Evolutionary conservation across 768 basidiomycete genomes (phyloP).

Genomic region (Cystobasidium onofrii): DNA sequence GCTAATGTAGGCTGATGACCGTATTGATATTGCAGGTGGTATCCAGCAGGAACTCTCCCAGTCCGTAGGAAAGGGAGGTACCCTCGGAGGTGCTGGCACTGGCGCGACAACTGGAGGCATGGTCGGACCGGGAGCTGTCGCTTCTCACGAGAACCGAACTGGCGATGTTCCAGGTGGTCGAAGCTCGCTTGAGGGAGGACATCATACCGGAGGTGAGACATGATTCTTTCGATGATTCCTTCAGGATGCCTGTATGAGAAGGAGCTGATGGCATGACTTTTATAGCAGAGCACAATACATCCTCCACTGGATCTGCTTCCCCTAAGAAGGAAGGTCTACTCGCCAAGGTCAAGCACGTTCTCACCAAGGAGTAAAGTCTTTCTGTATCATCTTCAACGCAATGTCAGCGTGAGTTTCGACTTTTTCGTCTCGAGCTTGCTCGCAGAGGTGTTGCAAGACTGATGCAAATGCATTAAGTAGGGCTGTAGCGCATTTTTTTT

Average conservation of each 20-base stretch:
- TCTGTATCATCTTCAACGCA: too few relatives aligned
- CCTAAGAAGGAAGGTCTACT: constrained; percentile 15
- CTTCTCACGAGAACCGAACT: not conserved
- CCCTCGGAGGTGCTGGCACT: not conserved
- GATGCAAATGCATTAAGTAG: too few relatives aligned
- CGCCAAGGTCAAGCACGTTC: constrained; percentile 14
- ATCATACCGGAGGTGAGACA: not conserved
- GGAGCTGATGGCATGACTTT: not conserved
- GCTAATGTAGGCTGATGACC: too few relatives aligned
- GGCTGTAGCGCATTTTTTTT: too few relatives aligned
- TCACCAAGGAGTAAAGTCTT: not conserved
- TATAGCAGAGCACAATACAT: not conserved
- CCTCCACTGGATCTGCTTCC: not conserved
- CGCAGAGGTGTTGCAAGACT: too few relatives aligned
- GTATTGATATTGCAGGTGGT: not conserved
- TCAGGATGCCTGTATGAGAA: too few relatives aligned
- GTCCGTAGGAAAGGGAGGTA: not conserved
- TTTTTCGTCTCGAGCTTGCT: too few relatives aligned
- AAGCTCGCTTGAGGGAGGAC: not conserved
- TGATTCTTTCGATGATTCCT: not conserved
- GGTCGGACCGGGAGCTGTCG: not conserved
- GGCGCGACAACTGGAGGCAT: not conserved
- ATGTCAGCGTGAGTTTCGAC: too few relatives aligned
- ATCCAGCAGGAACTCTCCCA: not conserved
- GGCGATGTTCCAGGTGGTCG: not conserved